phyloP scores from a whole-genome alignment of 495 filamentous ascomycete genomes.

The Talaromyces adpressus region DNA sequence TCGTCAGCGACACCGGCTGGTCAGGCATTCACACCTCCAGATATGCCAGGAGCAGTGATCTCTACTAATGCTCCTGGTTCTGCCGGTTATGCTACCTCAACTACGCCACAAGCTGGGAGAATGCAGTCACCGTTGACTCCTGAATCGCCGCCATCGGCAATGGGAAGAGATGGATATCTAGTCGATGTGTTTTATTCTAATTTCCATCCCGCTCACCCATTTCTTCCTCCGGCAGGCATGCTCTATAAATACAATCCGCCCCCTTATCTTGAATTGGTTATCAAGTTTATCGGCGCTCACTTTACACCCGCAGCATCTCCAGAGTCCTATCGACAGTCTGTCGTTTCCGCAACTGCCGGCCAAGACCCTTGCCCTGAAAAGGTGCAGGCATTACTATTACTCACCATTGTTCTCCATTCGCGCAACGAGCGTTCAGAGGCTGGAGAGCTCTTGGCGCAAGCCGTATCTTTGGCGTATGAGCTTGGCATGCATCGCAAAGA shows the following conservation, averaged over 20 bases:
- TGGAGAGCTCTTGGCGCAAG: slow-evolving; percentile 56
- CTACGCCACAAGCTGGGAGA: neutral
- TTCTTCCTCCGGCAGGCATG: slow-evolving; percentile 30
- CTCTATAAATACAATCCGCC: slow-evolving; percentile 25
- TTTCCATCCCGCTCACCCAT: slow-evolving; percentile 39
- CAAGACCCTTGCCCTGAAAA: slow-evolving; percentile 32
- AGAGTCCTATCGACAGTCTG: slow-evolving; percentile 33
- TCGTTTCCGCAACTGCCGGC: slow-evolving; percentile 26
- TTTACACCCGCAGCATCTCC: slow-evolving; percentile 34
- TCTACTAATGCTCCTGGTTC: neutral
- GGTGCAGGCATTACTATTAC: slow-evolving; percentile 71
- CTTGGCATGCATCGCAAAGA: slow-evolving; percentile 61
- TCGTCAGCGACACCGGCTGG: neutral
- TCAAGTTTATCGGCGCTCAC: slow-evolving; percentile 41
- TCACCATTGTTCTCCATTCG: slow-evolving; percentile 72
- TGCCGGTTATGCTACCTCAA: neutral
- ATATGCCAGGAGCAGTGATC: slow-evolving; percentile 12
- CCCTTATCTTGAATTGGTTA: slow-evolving; percentile 34
- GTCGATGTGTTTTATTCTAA: slow-evolving; percentile 41
- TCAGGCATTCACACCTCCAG: slow-evolving; percentile 8
- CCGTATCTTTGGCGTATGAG: slow-evolving; percentile 64
- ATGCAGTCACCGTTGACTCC: slow-evolving; percentile 28
- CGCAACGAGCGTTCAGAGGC: slow-evolving; percentile 61
- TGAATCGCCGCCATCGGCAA: slow-evolving; percentile 28
- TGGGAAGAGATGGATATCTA: slow-evolving; percentile 32